Base-by-base conservation (phyloP, 345 rosid genomes). In the Sonneratia alba region DNA sequence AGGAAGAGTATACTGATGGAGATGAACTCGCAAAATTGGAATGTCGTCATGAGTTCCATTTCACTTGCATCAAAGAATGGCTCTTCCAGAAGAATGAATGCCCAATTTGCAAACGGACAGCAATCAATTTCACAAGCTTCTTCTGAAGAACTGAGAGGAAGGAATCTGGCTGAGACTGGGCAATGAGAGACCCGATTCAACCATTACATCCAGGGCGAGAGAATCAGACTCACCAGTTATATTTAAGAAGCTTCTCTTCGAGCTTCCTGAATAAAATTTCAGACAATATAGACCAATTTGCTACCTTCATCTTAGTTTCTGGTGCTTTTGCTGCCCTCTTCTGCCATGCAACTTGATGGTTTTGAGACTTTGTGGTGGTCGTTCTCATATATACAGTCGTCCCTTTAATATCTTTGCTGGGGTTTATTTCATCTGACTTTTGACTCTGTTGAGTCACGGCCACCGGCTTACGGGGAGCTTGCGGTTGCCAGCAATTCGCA, bases 51-150 rank as follows among this genome's bases (percentile, higher is more conserved):
- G 77, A 83, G 45, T 92, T 86, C 71, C 99, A 92, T 81, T 68
- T 85, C 27, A 83, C 81, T 5, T 95, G 99, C 59, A 86, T 95
- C 79, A 90, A 88, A 79, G 89, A 87, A 63, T 94, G 99, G 97
- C 89, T 94, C 27, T 70, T 77, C 18, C 92, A 75, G 74, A 94
- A 95, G 75, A 95, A 95, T 67, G 71, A 79, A 7, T 95, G 99
- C 81, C 96, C 97, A 0, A 87, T 91, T 22, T 59, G 64, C 64
- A 22, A 9, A 12, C 32, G 64, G 3, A 59, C 12, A 1, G 64
- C 36, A 2, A 12, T 24, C 36, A n/a, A 59, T 13, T 0, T 59
- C 32, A 0, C 64, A 3, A 11, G 24, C 22, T 19, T 3, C 19
- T 3, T 53, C 7, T 19, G 59, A 53, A 53, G 53, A 48, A 10